These are phyloP conservation scores for Anacardium occidentale DNA, from an alignment of 345 rosid genomes.

Conservation along the genomic window DNA sequence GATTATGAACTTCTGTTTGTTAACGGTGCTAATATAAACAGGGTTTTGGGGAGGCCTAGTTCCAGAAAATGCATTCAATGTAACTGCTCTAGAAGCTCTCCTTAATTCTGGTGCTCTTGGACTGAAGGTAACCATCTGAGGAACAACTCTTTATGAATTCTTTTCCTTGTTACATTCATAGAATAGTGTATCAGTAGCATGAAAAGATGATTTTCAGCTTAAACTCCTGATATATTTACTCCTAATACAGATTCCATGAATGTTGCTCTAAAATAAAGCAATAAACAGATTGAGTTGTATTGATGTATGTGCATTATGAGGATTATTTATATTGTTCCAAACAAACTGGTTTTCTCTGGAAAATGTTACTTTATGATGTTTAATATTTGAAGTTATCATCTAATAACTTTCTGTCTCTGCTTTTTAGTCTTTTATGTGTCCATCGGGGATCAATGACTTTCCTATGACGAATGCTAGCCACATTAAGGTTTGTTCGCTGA, in stretches of 20 bases:
- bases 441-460: constrained; percentile 94
- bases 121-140: constrained; percentile 59
- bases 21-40: constrained; percentile 25
- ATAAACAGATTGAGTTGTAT: too few relatives aligned
- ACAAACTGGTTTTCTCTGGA: background rate
- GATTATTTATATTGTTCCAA: background rate
- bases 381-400: constrained; percentile 1
- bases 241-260: background rate
- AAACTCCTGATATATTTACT: background rate
- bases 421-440: constrained; percentile 94
- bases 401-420: constrained; percentile 21
- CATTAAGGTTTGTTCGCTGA: constrained; percentile 57
- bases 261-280: background rate
- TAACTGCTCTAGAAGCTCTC: constrained; percentile 65
- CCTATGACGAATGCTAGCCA: constrained; percentile 89
- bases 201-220: background rate
- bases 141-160: background rate
- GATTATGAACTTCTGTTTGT: constrained; percentile 6
- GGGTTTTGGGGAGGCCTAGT: constrained; percentile 99
- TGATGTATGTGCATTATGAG: background rate
- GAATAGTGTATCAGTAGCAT: too few relatives aligned
- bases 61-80: constrained; percentile 85
- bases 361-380: background rate
- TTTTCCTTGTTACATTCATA: background rate
- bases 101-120: constrained; percentile 88